These are phyloP conservation scores for Botrytis squamosa DNA, from an alignment of 2,329 filamentous ascomycete genomes.

Conservation along the genomic window DNA sequence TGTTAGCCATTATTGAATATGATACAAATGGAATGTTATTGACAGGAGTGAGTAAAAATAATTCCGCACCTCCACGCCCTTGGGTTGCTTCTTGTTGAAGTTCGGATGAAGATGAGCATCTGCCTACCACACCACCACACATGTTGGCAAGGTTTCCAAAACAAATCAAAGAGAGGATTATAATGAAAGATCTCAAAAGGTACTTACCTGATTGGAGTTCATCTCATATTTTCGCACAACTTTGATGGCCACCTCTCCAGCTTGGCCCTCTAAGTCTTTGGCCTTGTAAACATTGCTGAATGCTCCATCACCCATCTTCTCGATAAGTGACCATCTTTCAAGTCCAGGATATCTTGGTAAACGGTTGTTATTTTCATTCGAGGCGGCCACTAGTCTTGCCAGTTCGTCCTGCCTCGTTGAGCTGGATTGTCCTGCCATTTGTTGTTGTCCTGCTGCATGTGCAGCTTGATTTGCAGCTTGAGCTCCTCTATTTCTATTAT, in stretches of 20 bases:
- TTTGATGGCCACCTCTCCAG: constrained; percentile 90
- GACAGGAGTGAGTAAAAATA: constrained; percentile 38
- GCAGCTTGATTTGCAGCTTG: constrained; percentile 66
- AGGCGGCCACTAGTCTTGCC: constrained; percentile 84
- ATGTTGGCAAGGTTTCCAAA: constrained; percentile 52
- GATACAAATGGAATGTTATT: neutral
- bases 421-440: constrained; percentile 42
- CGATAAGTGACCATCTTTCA: constrained; percentile 79
- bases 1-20: constrained; percentile 19
- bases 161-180: constrained; percentile 30
- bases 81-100: constrained; percentile 91
- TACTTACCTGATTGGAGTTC: constrained; percentile 96
- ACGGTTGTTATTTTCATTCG: constrained; percentile 80
- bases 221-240: constrained; percentile 99
- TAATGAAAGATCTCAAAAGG: constrained; percentile 35
- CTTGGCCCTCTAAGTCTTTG: constrained; percentile 67
- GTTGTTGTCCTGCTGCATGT: constrained; percentile 61
- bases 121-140: constrained; percentile 62
- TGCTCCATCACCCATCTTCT: constrained; percentile 98
- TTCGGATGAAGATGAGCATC: constrained; percentile 92
- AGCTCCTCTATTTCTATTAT: constrained; percentile 64
- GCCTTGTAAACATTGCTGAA: constrained; percentile 99
- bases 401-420: constrained; percentile 66
- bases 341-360: constrained; percentile 83
- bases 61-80: constrained; percentile 90